Conservation (phyloP, 2,329 filamentous ascomycete species). For the Rugonectria rugulosa region DNA sequence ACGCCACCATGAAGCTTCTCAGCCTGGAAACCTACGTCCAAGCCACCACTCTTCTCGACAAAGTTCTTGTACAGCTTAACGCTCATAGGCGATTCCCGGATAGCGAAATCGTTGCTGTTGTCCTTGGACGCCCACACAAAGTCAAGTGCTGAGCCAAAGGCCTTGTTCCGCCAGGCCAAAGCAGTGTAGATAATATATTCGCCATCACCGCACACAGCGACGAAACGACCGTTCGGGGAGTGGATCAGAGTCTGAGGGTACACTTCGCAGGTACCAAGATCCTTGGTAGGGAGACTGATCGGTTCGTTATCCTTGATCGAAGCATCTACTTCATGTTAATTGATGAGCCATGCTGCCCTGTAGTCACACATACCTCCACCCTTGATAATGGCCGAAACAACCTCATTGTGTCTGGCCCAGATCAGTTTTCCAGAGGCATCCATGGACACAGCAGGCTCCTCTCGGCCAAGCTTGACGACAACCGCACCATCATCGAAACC, state of each 20-base stretch:
- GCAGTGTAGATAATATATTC: slow-evolving; percentile 99
- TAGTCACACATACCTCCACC: slow-evolving; percentile 65
- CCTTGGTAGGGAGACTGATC: slow-evolving; percentile 88
- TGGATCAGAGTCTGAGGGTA: slow-evolving; percentile 95
- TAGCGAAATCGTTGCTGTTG: slow-evolving; percentile 98
- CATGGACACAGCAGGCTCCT: slow-evolving; percentile 98
- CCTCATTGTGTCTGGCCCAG: slow-evolving; percentile 94
- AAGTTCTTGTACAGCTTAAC: slow-evolving; percentile 99
- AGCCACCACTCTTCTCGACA: slow-evolving; percentile 84
- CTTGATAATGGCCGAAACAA: slow-evolving; percentile 94
- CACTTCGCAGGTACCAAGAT: slow-evolving; percentile 94
- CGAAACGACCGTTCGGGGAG: slow-evolving; percentile 93
- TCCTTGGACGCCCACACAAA: slow-evolving; percentile 98
- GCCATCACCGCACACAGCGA: slow-evolving; percentile 84
- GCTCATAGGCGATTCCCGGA: slow-evolving; percentile 90
- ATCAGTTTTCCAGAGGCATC: slow-evolving; percentile 94
- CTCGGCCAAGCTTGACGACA: slow-evolving; percentile 95
- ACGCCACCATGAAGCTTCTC: slow-evolving; percentile 90
- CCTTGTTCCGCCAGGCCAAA: slow-evolving; percentile 95
- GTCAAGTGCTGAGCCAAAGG: slow-evolving; percentile 92
- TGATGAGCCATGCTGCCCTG: not conserved
- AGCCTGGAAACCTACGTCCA: slow-evolving; percentile 95
- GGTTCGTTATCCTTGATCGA: slow-evolving; percentile 87
- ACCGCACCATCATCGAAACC: slow-evolving; percentile 98
- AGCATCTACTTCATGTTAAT: slow-evolving; percentile 63